phyloP scores from a whole-genome alignment of 495 filamentous ascomycete species.

The Penicillium canescens region DNA sequence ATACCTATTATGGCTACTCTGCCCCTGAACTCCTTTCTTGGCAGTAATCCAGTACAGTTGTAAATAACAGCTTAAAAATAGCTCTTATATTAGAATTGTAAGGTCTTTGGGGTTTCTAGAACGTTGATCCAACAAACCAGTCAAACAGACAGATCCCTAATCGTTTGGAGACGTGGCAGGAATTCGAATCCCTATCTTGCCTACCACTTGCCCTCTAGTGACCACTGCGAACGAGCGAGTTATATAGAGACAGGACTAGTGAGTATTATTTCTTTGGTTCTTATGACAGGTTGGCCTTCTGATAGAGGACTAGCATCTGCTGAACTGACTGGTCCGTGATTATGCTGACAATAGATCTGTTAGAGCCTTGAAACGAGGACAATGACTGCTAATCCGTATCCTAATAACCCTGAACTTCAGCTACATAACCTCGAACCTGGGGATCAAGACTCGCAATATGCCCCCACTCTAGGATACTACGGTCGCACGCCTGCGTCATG shows the following conservation, averaged over 20 bases:
- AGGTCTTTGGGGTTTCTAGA: no score
- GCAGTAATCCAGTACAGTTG: no score
- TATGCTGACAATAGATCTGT: conserved; percentile 6
- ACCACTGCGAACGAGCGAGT: background rate
- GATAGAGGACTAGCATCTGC: conserved; percentile 2
- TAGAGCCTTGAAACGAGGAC: background rate
- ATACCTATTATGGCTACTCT: no score
- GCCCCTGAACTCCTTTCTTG: no score
- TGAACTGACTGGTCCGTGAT: conserved; percentile 7
- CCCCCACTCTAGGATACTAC: conserved; percentile 15
- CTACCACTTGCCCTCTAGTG: no score
- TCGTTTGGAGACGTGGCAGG: conserved; percentile 10
- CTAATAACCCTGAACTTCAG: background rate
- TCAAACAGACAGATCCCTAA: conserved; percentile 3
- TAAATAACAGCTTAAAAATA: no score
- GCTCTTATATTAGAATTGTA: no score
- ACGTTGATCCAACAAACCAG: no score
- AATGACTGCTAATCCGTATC: conserved; percentile 3
- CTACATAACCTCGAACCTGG: background rate
- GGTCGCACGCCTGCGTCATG: conserved; percentile 7
- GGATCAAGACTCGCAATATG: conserved; percentile 16
- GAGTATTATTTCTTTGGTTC: conserved; percentile 7
- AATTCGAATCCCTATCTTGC: conserved; percentile 1
- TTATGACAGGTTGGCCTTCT: conserved; percentile 6
- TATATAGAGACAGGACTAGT: conserved; percentile 14